These are phyloP conservation scores for Fusarium cyanostomum DNA, from an alignment of 2,329 filamentous ascomycete genomes.

Conservation along the genomic window DNA sequence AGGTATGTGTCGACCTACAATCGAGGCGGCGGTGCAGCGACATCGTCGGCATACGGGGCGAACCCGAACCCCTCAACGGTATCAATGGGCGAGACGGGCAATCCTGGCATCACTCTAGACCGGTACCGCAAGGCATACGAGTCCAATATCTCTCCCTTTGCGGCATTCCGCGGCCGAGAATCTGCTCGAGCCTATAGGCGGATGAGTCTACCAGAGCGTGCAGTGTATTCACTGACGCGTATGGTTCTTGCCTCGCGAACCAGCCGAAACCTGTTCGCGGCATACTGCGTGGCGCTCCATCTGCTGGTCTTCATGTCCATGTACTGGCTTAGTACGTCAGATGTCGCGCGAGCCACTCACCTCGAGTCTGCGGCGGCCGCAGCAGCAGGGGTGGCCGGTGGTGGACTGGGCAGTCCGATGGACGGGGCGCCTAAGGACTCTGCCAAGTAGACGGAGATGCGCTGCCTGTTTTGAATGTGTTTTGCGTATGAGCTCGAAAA, in stretches of 20 bases:
- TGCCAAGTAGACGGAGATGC: slow-evolving; percentile 34
- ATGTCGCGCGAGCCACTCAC: slow-evolving; percentile 70
- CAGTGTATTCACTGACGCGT: slow-evolving; percentile 89
- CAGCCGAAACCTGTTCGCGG: slow-evolving; percentile 92
- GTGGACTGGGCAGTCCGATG: slow-evolving; percentile 42
- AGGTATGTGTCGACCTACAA: slow-evolving; percentile 95
- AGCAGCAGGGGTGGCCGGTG: slow-evolving; percentile 56
- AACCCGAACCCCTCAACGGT: slow-evolving; percentile 82
- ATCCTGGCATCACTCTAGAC: slow-evolving; percentile 75
- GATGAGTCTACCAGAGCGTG: slow-evolving; percentile 90
- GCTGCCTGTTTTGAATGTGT: slow-evolving; percentile 19
- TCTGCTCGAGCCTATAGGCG: slow-evolving; percentile 89
- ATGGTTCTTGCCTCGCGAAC: slow-evolving; percentile 90
- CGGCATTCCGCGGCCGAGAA: slow-evolving; percentile 93
- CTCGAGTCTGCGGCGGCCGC: slow-evolving; percentile 61
- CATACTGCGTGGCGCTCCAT: slow-evolving; percentile 90
- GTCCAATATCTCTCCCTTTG: slow-evolving; percentile 93
- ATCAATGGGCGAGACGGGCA: slow-evolving; percentile 63
- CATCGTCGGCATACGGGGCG: slow-evolving; percentile 71
- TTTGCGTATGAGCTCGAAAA: slow-evolving; percentile 23
- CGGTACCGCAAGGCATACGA: slow-evolving; percentile 94
- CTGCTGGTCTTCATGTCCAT: slow-evolving; percentile 86
- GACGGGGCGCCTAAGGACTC: slow-evolving; percentile 41
- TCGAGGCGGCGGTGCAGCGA: slow-evolving; percentile 68
- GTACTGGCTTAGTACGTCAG: slow-evolving; percentile 80